Conservation (phyloP, 495 filamentous ascomycete genomes). For the Penicillium simplicissimum region DNA sequence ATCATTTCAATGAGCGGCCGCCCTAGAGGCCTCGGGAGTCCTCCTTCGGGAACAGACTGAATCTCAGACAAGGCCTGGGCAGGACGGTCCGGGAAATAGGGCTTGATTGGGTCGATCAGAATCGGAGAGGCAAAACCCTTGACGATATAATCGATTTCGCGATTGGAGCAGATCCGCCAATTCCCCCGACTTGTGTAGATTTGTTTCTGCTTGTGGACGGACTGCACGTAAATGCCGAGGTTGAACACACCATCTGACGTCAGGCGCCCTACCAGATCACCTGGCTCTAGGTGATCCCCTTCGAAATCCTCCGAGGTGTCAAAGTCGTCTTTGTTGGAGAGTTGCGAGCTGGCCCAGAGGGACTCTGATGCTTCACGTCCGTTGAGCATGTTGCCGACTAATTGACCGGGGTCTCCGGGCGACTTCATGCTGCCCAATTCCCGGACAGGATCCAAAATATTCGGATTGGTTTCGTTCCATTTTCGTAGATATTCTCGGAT, state of each 20-base stretch:
- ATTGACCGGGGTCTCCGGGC: constrained; percentile 7
- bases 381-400: constrained; percentile 43
- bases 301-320: constrained; percentile 38
- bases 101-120: constrained; percentile 58
- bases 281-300: constrained; percentile 57
- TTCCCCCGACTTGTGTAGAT: constrained; percentile 73
- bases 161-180: constrained; percentile 60
- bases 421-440: constrained; percentile 23
- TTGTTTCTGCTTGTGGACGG: constrained; percentile 61
- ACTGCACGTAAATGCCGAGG: constrained; percentile 70
- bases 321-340: constrained; percentile 31
- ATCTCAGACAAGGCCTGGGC: constrained; percentile 43
- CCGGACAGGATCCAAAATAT: constrained; percentile 38
- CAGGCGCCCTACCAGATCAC: constrained; percentile 70
- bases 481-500: constrained; percentile 53
- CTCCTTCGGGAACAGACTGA: constrained; percentile 42
- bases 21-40: constrained; percentile 42
- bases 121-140: constrained; percentile 60
- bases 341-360: constrained; percentile 28
- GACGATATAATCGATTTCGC: constrained; percentile 59
- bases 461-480: constrained; percentile 50
- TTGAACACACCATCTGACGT: constrained; percentile 43
- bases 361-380: constrained; percentile 38
- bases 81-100: constrained; percentile 58
- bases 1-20: constrained; percentile 38